Evolutionary conservation across 176 grass and related monocot species (phyloP).

Genomic region (Canna indica): DNA sequence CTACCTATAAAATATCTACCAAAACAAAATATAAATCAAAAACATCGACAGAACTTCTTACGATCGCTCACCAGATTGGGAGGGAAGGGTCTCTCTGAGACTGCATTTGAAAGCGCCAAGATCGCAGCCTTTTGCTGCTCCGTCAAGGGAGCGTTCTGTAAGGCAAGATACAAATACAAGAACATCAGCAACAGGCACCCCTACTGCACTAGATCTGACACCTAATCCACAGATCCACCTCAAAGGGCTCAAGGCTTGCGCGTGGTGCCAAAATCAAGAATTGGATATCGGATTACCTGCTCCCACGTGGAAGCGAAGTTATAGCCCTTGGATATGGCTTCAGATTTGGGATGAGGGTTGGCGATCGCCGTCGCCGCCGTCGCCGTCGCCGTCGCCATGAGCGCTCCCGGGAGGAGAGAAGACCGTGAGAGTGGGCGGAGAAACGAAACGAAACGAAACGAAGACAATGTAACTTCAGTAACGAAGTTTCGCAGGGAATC

Average conservation of each 20-base stretch:
- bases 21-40: neutral
- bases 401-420: neutral
- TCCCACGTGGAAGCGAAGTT: constrained; percentile 91
- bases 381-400: constrained; percentile 32
- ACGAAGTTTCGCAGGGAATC: too few species aligned
- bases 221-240: neutral
- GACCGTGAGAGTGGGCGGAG: neutral
- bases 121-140: constrained; percentile 90
- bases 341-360: constrained; percentile 47
- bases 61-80: constrained; percentile 53
- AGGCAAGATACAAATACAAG: constrained; percentile 5
- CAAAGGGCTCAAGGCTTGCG: neutral
- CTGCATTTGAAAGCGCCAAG: constrained; percentile 65
- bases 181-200: neutral
- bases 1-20: neutral
- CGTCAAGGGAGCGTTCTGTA: constrained; percentile 73
- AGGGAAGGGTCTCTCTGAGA: constrained; percentile 66
- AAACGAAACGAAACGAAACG: neutral
- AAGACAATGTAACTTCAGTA: too few species aligned
- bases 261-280: constrained; percentile 4
- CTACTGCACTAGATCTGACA: constrained; percentile 11
- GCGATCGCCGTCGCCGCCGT: constrained; percentile 27
- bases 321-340: constrained; percentile 76
- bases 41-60: neutral
- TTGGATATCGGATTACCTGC: constrained; percentile 36